Evolutionary conservation across 148 eudicot species (phyloP).

Genomic region (Selenicereus undatus): DNA sequence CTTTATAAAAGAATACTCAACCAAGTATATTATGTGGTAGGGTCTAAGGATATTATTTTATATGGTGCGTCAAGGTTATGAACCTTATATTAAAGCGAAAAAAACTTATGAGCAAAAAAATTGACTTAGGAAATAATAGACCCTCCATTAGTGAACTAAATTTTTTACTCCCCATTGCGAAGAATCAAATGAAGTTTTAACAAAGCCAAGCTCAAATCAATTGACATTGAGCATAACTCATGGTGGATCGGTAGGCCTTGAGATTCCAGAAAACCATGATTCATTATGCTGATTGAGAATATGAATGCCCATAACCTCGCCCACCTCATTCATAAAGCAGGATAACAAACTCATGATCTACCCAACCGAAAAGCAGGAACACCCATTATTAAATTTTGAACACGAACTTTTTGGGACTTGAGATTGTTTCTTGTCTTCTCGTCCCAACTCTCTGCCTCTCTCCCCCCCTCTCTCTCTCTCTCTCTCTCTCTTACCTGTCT

Average conservation of each 20-base stretch:
- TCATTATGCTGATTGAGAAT: neutral
- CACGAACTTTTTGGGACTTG: constrained; percentile 6
- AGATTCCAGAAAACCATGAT: neutral
- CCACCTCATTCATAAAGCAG: neutral
- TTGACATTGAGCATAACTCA: neutral
- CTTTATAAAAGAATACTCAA: too few species aligned
- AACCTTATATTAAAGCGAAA: too few species aligned
- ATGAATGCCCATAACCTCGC: neutral
- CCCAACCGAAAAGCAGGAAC: neutral
- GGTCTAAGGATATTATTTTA: too few species aligned
- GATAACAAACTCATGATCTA: neutral
- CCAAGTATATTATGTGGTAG: too few species aligned
- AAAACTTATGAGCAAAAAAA: too few species aligned
- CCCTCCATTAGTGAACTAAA: too few species aligned
- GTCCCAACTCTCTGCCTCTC: neutral
- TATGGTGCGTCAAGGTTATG: too few species aligned
- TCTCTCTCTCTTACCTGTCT: constrained; percentile 10
- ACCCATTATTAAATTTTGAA: neutral
- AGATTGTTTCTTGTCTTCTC: neutral
- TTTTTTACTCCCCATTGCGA: too few species aligned
- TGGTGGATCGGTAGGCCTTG: neutral
- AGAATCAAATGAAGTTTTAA: too few species aligned
- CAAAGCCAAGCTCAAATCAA: too few species aligned
- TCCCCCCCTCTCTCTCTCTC: neutral
- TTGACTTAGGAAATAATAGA: too few species aligned